phyloP scores from a whole-genome alignment of 169 alveolate species.

The Eimeria zaria region DNA sequence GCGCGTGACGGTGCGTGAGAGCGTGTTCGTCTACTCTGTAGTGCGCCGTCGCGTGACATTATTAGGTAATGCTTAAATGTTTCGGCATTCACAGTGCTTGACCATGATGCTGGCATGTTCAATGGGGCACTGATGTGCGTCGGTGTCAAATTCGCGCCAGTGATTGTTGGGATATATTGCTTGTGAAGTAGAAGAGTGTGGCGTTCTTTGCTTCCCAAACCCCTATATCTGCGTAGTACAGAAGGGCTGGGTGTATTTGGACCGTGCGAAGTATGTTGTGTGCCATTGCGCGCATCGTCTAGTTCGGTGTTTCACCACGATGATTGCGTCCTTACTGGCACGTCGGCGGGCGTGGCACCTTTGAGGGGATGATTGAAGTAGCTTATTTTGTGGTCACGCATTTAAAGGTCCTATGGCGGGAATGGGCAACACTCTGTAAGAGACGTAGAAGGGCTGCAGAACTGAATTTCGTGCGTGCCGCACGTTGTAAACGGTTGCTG shows the following conservation, averaged over 20 bases:
- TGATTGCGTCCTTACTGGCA: not conserved
- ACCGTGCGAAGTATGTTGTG: not conserved
- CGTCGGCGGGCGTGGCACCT: not conserved
- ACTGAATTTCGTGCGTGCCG: not conserved
- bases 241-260: not conserved
- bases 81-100: no score
- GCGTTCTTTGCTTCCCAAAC: not conserved
- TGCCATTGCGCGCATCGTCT: not conserved
- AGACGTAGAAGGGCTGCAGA: not conserved
- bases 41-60: no score
- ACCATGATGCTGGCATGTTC: no score
- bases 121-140: no score
- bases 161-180: no score
- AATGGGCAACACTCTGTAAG: not conserved
- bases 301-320: not conserved
- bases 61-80: no score
- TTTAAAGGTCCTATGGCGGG: not conserved
- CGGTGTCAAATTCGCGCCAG: no score
- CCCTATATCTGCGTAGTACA: not conserved
- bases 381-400: not conserved
- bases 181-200: no score
- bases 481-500: not conserved
- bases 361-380: not conserved
- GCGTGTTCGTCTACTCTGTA: no score
- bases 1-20: no score